Percentiles rank a stretch among this genome's conserved stretches.
These are phyloP conservation scores for Amanita brunnescens DNA, from an alignment of 768 basidiomycete genomes.

Conservation along the genomic window DNA sequence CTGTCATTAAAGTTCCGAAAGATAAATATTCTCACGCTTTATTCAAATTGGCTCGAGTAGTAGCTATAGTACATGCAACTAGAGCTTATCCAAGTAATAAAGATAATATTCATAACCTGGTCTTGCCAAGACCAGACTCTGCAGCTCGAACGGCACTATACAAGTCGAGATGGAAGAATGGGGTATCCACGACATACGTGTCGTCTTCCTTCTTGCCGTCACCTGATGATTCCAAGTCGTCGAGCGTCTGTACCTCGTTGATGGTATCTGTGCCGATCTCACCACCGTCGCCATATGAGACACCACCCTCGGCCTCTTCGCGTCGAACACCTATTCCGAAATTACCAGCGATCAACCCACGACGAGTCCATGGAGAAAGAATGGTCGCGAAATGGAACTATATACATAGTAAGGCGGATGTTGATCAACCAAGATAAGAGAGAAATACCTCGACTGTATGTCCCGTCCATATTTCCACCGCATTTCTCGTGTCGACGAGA, in stretches of 20 bases:
- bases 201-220: constrained; percentile 23
- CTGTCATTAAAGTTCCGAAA: neutral
- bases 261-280: constrained; percentile 19
- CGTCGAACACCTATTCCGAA: constrained; percentile 67
- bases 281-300: constrained; percentile 47
- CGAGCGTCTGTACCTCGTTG: constrained; percentile 13
- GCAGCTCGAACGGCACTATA: constrained; percentile 62
- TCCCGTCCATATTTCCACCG: constrained; percentile 85
- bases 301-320: constrained; percentile 43
- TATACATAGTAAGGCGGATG: neutral
- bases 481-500: constrained; percentile 78
- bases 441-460: constrained; percentile 55
- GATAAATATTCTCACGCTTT: neutral
- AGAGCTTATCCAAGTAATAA: neutral
- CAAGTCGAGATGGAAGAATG: constrained; percentile 91
- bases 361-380: constrained; percentile 89
- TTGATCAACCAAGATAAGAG: neutral
- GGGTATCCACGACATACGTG: constrained; percentile 45
- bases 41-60: neutral
- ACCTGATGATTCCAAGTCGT: constrained; percentile 26
- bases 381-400: constrained; percentile 93
- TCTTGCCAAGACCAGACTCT: constrained; percentile 40
- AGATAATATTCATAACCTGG: constrained; percentile 4
- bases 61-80: neutral
- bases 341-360: constrained; percentile 81